Evolutionary conservation across 2,329 filamentous ascomycete genomes (phyloP), one percentile per base, ranked within the genome.

Genomic region (Pseudogymnoascus sp.): DNA sequence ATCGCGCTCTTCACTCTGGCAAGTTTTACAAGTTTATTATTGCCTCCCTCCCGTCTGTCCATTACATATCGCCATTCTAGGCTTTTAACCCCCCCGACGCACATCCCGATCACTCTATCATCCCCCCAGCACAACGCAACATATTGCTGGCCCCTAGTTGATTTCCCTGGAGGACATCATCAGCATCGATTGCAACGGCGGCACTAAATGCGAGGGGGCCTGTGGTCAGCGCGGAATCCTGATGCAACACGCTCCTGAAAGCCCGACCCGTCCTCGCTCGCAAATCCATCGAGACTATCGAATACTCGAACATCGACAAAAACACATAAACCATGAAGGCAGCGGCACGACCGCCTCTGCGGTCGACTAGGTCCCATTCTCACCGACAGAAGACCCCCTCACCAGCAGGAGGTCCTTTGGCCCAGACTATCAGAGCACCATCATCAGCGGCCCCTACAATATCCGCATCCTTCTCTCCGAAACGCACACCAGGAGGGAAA

Each of bases 401-500:
- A 4, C 61, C 65, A 31, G 67, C 64, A 57, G 60, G 64, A 13
- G 63, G 65, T 4, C 68, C 69, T 31, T 40, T 66, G 29, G 63
- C 64, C 29, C 66, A 66, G 2, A 58, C 63, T 13, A 44, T 62
- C 15, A 64, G 68, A 62, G 29, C 66, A 11, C 64, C 69, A 9
- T 64, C 68, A 15, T 69, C 69, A 1, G 68, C 69, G 15, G 70
- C 69, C 9, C 69, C 68, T 44, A n/a, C 66, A 13, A 57, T 69
- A 13, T 64, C 68, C 10, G 21, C 50, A 11, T 31, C 54, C 1
- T 24, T 36, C 11, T 29, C 62, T 21, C 26, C 60, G 1, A 58
- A 68, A 29, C 66, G 67, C 63, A 69, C 70, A 5, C 70, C 71
- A 24, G 65, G 39, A 17, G 37, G 57, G 4, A 64, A 66, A 13